A percentile compares a stretch with the other conserved stretches of the same genome.
Evolutionary conservation across 2,329 filamentous ascomycete species (phyloP).

Genomic region (Aspergillus sp.): DNA sequence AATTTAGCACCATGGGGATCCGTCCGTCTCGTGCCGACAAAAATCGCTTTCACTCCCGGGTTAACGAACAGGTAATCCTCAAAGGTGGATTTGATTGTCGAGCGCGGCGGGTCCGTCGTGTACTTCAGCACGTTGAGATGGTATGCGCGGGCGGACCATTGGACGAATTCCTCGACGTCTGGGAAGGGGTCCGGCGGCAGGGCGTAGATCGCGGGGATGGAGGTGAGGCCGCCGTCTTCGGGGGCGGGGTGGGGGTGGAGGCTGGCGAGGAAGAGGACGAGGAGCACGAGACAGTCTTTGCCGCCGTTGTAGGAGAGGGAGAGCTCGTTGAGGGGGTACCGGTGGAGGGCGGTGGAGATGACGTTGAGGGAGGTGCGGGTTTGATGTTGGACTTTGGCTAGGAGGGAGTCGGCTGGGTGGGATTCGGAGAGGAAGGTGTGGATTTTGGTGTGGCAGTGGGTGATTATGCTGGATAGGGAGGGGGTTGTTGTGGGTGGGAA

Average conservation of each 20-base stretch:
- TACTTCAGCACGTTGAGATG: conserved; percentile 75
- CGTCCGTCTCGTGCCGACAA: conserved; percentile 84
- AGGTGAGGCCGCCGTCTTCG: conserved; percentile 16
- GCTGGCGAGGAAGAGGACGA: conserved; percentile 78
- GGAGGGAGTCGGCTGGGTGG: conserved; percentile 54
- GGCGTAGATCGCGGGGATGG: conserved; percentile 86
- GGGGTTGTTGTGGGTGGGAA: neutral
- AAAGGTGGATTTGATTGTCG: conserved; percentile 75
- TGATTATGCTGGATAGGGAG: conserved; percentile 61
- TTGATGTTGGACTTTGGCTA: conserved; percentile 68
- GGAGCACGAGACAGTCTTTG: conserved; percentile 92
- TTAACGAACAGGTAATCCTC: conserved; percentile 65
- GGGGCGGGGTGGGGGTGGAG: conserved; percentile 51
- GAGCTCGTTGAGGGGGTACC: conserved; percentile 76
- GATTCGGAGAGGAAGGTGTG: conserved; percentile 65
- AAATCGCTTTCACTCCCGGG: conserved; percentile 69
- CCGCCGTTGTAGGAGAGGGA: conserved; percentile 96
- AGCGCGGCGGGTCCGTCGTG: conserved; percentile 56
- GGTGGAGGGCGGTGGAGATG: conserved; percentile 71
- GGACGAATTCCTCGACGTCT: conserved; percentile 84
- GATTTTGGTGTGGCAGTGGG: conserved; percentile 63
- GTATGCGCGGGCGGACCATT: conserved; percentile 65
- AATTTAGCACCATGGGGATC: conserved; percentile 84
- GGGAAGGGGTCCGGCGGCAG: conserved; percentile 79
- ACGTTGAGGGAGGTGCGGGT: conserved; percentile 71